Conservation (phyloP, 345 rosid species). For the Eucalyptus lansdowneana region DNA sequence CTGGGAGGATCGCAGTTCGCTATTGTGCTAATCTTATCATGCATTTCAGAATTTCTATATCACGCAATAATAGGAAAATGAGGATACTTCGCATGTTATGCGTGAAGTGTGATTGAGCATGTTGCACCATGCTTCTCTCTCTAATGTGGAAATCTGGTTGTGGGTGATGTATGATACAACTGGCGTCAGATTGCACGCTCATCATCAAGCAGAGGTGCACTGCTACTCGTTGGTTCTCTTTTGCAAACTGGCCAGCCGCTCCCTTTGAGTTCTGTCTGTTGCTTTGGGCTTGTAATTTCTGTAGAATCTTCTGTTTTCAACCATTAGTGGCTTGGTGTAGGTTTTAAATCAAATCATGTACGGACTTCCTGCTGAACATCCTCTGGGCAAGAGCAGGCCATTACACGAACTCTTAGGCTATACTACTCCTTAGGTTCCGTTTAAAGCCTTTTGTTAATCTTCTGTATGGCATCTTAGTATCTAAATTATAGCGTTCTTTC, state of each 20-base stretch:
- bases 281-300: background rate
- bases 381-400: conserved; percentile 79
- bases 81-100: background rate
- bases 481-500: background rate
- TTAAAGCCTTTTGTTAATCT: background rate
- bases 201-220: conserved; percentile 83
- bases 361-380: conserved; percentile 88
- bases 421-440: conserved; percentile 70
- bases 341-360: conserved; percentile 91
- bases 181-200: conserved; percentile 83
- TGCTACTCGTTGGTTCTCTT: background rate
- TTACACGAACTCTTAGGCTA: conserved; percentile 84
- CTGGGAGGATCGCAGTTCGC: conserved; percentile 60
- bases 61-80: background rate
- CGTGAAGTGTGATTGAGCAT: background rate
- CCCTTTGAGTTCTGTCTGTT: background rate
- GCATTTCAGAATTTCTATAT: conserved; percentile 4
- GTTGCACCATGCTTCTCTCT: background rate
- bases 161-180: conserved; percentile 95
- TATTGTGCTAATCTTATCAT: conserved; percentile 45
- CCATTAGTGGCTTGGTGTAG: conserved; percentile 14
- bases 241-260: background rate
- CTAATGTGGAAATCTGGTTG: background rate
- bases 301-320: background rate
- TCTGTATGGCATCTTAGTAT: background rate